phyloP scores from a whole-genome alignment of 768 basidiomycete genomes.

The Lentinula detonsa region DNA sequence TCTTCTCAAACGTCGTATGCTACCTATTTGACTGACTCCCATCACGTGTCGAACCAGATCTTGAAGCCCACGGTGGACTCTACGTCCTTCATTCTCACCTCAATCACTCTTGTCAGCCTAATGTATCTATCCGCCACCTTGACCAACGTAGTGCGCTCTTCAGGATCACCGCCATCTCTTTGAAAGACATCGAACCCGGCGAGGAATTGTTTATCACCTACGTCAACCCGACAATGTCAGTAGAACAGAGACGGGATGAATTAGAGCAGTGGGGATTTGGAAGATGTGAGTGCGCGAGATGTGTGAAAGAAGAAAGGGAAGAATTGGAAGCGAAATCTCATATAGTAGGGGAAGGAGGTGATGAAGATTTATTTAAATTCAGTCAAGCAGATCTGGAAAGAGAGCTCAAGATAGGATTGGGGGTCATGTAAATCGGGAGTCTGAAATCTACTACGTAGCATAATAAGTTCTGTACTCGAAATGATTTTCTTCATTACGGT shows the following conservation, averaged over 20 bases:
- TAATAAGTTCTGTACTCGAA: too few relatives aligned
- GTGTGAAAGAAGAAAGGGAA: slow-evolving; percentile 50
- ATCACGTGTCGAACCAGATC: slow-evolving; percentile 33
- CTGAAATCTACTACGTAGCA: too few relatives aligned
- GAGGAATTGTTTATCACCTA: slow-evolving; percentile 79
- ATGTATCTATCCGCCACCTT: slow-evolving; percentile 72
- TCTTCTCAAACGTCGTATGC: slow-evolving; percentile 4
- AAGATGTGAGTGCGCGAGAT: slow-evolving; percentile 61
- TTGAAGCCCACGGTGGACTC: slow-evolving; percentile 83
- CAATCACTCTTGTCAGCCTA: slow-evolving; percentile 82
- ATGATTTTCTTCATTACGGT: too few relatives aligned
- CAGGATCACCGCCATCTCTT: slow-evolving; percentile 72
- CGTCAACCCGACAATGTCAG: slow-evolving; percentile 57
- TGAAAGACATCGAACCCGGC: slow-evolving; percentile 52
- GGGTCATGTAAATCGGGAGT: slow-evolving; percentile 31
- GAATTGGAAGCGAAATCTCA: slow-evolving; percentile 21
- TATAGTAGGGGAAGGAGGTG: not conserved
- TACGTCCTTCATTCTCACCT: slow-evolving; percentile 84
- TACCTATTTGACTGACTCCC: not conserved
- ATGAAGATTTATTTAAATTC: slow-evolving; percentile 9
- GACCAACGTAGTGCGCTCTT: slow-evolving; percentile 63
- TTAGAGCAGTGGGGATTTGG: slow-evolving; percentile 75
- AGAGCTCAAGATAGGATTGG: slow-evolving; percentile 61
- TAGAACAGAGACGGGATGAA: slow-evolving; percentile 41
- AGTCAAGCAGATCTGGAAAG: slow-evolving; percentile 45